Percentiles rank a stretch among this genome's conserved stretches.
Evolutionary conservation across 768 basidiomycete genomes (phyloP).

Genomic region (Glaciozyma antarctica): DNA sequence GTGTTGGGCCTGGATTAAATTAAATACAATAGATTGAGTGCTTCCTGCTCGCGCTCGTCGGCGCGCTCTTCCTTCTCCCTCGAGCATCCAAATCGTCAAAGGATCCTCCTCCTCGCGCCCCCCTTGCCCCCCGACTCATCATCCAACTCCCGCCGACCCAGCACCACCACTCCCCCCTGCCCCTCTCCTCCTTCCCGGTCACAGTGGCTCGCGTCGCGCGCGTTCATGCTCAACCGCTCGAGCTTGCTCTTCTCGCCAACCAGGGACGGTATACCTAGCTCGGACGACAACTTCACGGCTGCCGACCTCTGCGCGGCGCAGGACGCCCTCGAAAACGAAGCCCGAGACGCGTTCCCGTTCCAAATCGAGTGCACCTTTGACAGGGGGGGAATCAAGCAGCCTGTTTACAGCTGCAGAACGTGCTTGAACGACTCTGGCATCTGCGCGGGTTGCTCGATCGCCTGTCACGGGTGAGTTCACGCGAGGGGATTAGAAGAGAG

Average conservation of each 20-base stretch:
- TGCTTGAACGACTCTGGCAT: slow-evolving; percentile 27
- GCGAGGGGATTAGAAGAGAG: too few relatives aligned
- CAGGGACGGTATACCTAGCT: slow-evolving; percentile 22
- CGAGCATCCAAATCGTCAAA: too few relatives aligned
- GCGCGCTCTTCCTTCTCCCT: too few relatives aligned
- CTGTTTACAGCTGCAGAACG: slow-evolving; percentile 26
- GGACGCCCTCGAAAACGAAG: slow-evolving; percentile 29
- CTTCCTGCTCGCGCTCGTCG: too few relatives aligned
- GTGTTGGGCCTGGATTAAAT: too few relatives aligned
- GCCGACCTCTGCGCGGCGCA: slow-evolving; percentile 26
- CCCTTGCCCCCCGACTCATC: too few relatives aligned
- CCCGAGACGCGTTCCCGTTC: slow-evolving; percentile 28
- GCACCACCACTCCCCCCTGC: too few relatives aligned
- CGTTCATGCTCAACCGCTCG: slow-evolving; percentile 23
- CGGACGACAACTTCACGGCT: slow-evolving; percentile 24
- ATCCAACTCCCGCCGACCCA: too few relatives aligned
- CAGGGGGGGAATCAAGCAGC: slow-evolving; percentile 28
- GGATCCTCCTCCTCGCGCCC: too few relatives aligned
- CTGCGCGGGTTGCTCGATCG: slow-evolving; percentile 30
- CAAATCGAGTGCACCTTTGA: slow-evolving; percentile 27
- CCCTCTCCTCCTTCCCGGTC: too few relatives aligned
- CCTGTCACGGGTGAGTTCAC: slow-evolving; percentile 28
- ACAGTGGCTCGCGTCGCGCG: too few relatives aligned
- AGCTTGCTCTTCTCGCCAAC: slow-evolving; percentile 26
- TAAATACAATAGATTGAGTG: too few relatives aligned